Percentiles rank a stretch among this genome's conserved stretches.
Conservation (phyloP, 75 land plant genomes). For the Selaginella moellendorffii region DNA sequence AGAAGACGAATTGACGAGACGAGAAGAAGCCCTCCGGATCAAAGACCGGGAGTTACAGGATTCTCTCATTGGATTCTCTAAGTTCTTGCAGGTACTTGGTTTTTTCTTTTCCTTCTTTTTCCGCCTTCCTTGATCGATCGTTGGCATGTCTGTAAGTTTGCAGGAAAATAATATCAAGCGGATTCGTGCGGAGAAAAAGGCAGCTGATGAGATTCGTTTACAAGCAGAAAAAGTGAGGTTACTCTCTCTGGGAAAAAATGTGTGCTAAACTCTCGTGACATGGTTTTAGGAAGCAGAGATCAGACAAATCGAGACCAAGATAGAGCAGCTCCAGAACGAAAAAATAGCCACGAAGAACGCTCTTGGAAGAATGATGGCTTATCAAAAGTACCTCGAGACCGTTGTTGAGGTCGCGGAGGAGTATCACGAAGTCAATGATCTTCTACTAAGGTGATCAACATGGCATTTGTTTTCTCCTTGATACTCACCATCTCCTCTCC, state of each 20-base stretch:
- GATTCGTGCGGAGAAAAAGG: conserved; percentile 24
- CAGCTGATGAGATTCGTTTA: conserved; percentile 19
- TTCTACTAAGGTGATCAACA: conserved; percentile 17
- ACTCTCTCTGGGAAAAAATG: neutral
- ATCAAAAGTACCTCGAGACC: conserved; percentile 25
- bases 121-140: neutral
- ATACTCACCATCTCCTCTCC: neutral
- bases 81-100: conserved; percentile 21
- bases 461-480: no score
- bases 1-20: conserved; percentile 25
- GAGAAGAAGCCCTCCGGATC: conserved; percentile 22
- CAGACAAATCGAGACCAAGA: conserved; percentile 9
- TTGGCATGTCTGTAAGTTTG: neutral
- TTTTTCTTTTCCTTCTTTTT: neutral
- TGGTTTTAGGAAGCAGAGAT: conserved; percentile 14
- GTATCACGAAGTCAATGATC: conserved; percentile 26
- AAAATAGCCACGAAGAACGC: neutral
- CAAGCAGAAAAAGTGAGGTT: conserved; percentile 19
- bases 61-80: conserved; percentile 29
- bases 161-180: conserved; percentile 23
- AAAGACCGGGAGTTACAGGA: conserved; percentile 28
- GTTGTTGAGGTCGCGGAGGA: conserved; percentile 15
- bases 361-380: conserved; percentile 20
- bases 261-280: neutral
- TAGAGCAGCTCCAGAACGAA: conserved; percentile 15